Conservation (phyloP, 805 yeast species). For the Wickerhamomyces bovis region DNA sequence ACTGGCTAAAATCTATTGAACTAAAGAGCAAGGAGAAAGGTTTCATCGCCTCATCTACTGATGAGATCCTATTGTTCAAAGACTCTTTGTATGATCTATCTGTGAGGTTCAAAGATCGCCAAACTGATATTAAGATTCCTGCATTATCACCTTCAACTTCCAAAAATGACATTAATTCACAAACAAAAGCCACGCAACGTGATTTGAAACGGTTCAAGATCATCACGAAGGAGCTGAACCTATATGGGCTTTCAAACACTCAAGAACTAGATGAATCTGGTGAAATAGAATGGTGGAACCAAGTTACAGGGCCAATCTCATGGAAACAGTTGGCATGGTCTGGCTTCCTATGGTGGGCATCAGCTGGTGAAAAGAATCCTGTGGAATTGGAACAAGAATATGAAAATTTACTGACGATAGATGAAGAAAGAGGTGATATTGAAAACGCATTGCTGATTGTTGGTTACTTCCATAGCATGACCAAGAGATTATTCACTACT, state of each 20-base stretch:
- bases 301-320: constrained; percentile 42
- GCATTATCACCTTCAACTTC: constrained; percentile 7
- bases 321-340: constrained; percentile 58
- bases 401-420: constrained; percentile 28
- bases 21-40: constrained; percentile 18
- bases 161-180: constrained; percentile 4
- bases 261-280: constrained; percentile 9
- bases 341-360: constrained; percentile 83
- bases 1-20: constrained; percentile 25
- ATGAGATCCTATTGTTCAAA: constrained; percentile 55
- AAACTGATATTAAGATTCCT: constrained; percentile 6
- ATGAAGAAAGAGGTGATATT: constrained; percentile 16
- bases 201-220: constrained; percentile 32
- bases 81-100: constrained; percentile 43
- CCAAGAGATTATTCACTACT: constrained; percentile 36
- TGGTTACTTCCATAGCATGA: constrained; percentile 48
- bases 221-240: constrained; percentile 18
- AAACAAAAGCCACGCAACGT: constrained; percentile 28
- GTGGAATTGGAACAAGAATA: constrained; percentile 33
- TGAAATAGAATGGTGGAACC: constrained; percentile 36
- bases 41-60: constrained; percentile 60
- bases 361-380: constrained; percentile 60
- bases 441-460: constrained; percentile 28
- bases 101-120: constrained; percentile 19
- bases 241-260: constrained; percentile 1